Evolutionary conservation across 768 basidiomycete genomes (phyloP).

Genomic region (Trametes cinnabarina): DNA sequence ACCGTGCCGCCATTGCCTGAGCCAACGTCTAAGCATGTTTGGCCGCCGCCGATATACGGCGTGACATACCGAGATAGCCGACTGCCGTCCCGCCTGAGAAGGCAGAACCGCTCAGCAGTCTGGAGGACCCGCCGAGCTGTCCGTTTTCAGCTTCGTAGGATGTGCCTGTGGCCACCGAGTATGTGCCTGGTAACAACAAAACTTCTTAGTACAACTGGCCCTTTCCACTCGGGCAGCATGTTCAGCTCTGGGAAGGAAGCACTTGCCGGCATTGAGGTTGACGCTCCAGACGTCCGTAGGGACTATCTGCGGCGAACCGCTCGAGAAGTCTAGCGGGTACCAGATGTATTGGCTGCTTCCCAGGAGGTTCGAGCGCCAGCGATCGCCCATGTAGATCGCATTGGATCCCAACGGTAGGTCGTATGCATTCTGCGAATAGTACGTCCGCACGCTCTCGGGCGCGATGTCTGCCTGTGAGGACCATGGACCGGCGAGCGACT

Average conservation of each 20-base stretch:
- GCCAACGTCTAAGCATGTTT: background rate
- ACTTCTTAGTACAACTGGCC: background rate
- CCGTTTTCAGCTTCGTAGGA: conserved; percentile 58
- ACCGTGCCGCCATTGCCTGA: conserved; percentile 57
- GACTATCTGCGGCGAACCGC: conserved; percentile 53
- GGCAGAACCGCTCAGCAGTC: conserved; percentile 38
- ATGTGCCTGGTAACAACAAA: conserved; percentile 37
- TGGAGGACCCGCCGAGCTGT: conserved; percentile 46
- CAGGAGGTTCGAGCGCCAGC: conserved; percentile 53
- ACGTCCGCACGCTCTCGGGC: conserved; percentile 48
- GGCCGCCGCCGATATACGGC: background rate
- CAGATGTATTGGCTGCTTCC: conserved; percentile 62
- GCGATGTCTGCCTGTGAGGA: conserved; percentile 57
- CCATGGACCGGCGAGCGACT: conserved; percentile 57
- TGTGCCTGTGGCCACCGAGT: conserved; percentile 47
- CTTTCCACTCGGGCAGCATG: background rate
- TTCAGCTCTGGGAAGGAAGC: background rate
- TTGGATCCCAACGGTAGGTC: conserved; percentile 49
- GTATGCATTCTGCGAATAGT: conserved; percentile 60
- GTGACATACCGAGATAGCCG: conserved; percentile 49
- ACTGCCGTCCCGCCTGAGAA: conserved; percentile 55
- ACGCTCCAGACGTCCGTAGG: conserved; percentile 58
- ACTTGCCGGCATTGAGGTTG: conserved; percentile 43
- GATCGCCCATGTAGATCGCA: conserved; percentile 63
- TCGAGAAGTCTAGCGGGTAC: conserved; percentile 56